Evolutionary conservation across 2,329 filamentous ascomycete species (phyloP).

Genomic region (Aureobasidium sp.): DNA sequence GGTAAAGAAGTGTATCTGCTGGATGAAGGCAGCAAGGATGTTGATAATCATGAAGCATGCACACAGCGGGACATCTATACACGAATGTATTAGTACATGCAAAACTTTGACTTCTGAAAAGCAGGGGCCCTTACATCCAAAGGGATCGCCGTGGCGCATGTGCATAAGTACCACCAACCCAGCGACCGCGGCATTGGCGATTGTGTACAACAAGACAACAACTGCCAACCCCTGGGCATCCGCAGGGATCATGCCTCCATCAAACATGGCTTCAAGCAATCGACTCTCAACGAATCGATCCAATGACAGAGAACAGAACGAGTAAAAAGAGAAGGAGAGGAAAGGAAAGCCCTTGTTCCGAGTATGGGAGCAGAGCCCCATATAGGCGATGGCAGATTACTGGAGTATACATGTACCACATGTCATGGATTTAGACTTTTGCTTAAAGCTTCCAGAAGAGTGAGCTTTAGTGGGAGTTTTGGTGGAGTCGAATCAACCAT

Average conservation of each 20-base stretch:
- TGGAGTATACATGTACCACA: neutral
- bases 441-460: neutral
- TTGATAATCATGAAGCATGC: constrained; percentile 3
- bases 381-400: neutral
- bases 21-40: neutral
- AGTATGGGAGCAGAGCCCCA: neutral
- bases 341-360: neutral
- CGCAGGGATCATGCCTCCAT: constrained; percentile 2
- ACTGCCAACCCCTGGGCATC: constrained; percentile 3
- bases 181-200: neutral
- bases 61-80: neutral
- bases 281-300: neutral
- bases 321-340: neutral
- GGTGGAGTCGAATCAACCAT: neutral
- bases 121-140: neutral
- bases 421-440: neutral
- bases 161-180: constrained; percentile 1
- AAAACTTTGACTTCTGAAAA: neutral
- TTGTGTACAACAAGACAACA: neutral
- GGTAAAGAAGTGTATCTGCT: constrained; percentile 7
- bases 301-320: neutral
- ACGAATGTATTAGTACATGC: neutral
- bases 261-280: neutral
- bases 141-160: neutral
- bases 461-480: neutral